These are phyloP conservation scores for Jatropha multifida DNA, from an alignment of 441 rosid species.

Conservation along the genomic window DNA sequence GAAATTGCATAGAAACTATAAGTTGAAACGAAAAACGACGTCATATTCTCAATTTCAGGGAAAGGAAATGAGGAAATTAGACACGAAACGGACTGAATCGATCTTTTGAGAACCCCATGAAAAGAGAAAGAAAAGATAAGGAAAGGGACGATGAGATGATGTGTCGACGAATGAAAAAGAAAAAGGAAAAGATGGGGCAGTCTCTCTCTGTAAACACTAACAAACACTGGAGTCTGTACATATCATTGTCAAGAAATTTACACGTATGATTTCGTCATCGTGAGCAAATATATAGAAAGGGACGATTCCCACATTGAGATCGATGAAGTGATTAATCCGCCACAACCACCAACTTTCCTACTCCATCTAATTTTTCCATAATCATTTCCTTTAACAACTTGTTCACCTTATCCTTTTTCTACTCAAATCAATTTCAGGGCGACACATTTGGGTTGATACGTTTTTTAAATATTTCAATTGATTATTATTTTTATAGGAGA, in stretches of 20 bases:
- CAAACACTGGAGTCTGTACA: neutral
- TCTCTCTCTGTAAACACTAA: neutral
- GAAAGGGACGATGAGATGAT: neutral
- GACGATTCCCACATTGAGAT: neutral
- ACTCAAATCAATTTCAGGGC: neutral
- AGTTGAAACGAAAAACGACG: neutral
- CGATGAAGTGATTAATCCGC: neutral
- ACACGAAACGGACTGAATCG: neutral
- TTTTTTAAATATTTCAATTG: too few species aligned
- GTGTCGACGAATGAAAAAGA: neutral
- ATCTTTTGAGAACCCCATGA: neutral
- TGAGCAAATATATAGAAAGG: neutral
- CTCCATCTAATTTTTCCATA: neutral
- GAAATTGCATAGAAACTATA: neutral
- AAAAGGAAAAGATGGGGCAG: neutral
- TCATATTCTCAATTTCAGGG: neutral
- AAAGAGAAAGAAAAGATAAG: neutral
- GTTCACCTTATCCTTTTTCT: neutral
- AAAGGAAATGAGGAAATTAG: neutral
- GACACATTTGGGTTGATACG: too few species aligned
- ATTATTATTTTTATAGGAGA: too few species aligned
- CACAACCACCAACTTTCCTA: neutral
- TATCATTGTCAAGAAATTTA: neutral
- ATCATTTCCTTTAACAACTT: neutral
- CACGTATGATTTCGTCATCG: slow-evolving; percentile 9